A percentile compares a stretch with the other conserved stretches of the same genome.
Conservation (phyloP, 352 stramenopile species). For the Globisporangium perplexum region DNA sequence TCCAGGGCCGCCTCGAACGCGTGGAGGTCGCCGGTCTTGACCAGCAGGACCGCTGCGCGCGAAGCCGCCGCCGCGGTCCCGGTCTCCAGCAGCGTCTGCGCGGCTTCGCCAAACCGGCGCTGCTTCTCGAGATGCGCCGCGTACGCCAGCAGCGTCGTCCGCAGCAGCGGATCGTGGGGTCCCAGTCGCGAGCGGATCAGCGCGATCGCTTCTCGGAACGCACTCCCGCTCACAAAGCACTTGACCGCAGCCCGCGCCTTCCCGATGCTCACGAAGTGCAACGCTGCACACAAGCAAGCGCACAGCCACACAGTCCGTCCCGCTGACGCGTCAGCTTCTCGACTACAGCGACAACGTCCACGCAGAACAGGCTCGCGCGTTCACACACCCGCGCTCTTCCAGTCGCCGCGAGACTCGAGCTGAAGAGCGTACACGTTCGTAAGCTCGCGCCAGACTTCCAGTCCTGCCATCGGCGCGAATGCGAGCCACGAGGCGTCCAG, state of each 20-base stretch:
- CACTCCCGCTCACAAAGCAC: slow-evolving; percentile 28
- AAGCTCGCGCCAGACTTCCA: slow-evolving; percentile 68
- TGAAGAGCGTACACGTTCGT: slow-evolving; percentile 57
- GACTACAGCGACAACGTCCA: slow-evolving; percentile 15
- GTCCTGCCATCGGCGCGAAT: slow-evolving; percentile 62
- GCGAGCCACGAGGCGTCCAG: slow-evolving; percentile 54
- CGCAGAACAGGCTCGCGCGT: slow-evolving; percentile 20
- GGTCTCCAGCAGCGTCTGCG: slow-evolving; percentile 21
- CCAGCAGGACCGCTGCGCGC: slow-evolving; percentile 22
- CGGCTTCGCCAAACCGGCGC: slow-evolving; percentile 24
- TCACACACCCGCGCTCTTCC: slow-evolving; percentile 32
- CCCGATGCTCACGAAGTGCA: slow-evolving; percentile 52
- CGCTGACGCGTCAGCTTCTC: not conserved
- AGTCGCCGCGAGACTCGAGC: slow-evolving; percentile 35
- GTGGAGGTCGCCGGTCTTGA: slow-evolving; percentile 23
- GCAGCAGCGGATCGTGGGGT: slow-evolving; percentile 28
- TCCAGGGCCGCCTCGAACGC: slow-evolving; percentile 29
- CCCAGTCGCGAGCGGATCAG: slow-evolving; percentile 42
- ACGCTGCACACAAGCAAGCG: slow-evolving; percentile 18
- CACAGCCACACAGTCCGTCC: not conserved
- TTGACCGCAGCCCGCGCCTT: slow-evolving; percentile 46
- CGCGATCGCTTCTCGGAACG: slow-evolving; percentile 52
- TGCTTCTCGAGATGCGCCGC: slow-evolving; percentile 29
- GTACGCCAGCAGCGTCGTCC: slow-evolving; percentile 32
- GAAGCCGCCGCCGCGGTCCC: slow-evolving; percentile 16